phyloP scores from a whole-genome alignment of 2,329 filamentous ascomycete species.

The Purpureocillium lavendulum region DNA sequence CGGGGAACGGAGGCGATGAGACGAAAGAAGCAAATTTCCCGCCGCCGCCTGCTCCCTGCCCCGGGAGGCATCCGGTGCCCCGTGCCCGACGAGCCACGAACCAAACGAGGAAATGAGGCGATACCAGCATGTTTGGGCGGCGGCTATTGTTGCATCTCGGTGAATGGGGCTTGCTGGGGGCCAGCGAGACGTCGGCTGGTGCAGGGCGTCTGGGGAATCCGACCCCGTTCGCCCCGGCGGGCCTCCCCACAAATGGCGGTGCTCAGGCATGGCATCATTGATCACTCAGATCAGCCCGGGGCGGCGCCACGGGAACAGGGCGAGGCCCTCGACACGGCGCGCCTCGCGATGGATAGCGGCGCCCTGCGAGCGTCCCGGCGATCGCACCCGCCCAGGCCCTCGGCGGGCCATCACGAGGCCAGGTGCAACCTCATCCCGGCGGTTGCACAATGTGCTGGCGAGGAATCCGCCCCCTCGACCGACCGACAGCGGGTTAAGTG shows the following conservation, averaged over 20 bases:
- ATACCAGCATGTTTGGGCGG: neutral
- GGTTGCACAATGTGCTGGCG: slow-evolving; percentile 1
- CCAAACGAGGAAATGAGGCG: too few species aligned
- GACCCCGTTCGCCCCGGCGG: neutral
- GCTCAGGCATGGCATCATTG: neutral
- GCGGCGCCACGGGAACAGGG: neutral
- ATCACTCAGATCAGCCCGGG: slow-evolving; percentile 1
- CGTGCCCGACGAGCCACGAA: too few species aligned
- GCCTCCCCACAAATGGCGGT: slow-evolving; percentile 1
- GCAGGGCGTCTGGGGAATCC: slow-evolving; percentile 2
- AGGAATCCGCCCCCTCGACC: too few species aligned
- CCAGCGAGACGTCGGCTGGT: too few species aligned
- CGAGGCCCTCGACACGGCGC: too few species aligned
- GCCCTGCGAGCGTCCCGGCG: too few species aligned
- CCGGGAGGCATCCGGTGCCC: too few species aligned
- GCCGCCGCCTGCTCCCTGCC: too few species aligned
- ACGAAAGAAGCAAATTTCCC: slow-evolving; percentile 1
- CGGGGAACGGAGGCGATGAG: too few species aligned
- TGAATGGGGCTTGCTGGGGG: neutral
- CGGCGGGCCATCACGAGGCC: neutral
- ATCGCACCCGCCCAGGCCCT: neutral
- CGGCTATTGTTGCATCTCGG: neutral
- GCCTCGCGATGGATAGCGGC: too few species aligned
- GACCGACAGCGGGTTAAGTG: too few species aligned
- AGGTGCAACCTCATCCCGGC: neutral